phyloP scores from a whole-genome alignment of 148 eudicot genomes.

The Rhododendron ferrugineum region DNA sequence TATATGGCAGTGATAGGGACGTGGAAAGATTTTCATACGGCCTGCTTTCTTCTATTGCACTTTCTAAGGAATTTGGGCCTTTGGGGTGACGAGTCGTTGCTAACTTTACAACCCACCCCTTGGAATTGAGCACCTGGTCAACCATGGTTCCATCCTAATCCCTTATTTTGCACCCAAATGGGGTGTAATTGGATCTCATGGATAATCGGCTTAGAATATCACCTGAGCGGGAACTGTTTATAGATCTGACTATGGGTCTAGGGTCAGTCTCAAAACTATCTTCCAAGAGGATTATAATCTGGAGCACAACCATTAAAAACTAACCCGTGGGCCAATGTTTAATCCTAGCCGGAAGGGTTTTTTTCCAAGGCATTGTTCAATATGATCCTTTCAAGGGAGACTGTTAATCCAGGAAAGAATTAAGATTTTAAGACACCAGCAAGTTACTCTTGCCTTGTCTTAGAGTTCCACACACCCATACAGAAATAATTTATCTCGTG shows the following conservation, averaged over 20 bases:
- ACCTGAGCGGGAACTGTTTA: not conserved
- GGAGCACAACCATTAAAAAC: not conserved
- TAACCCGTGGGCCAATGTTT: not conserved
- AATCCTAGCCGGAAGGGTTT: not conserved
- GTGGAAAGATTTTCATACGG: not conserved
- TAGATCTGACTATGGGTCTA: not conserved
- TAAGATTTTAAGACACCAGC: not conserved
- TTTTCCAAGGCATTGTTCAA: not conserved
- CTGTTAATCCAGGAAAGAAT: not conserved
- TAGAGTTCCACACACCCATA: too few relatives aligned
- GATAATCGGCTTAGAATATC: not conserved
- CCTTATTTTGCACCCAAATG: not conserved
- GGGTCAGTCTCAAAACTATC: not conserved
- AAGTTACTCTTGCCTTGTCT: not conserved
- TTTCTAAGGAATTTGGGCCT: not conserved
- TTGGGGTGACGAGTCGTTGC: not conserved
- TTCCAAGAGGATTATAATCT: not conserved
- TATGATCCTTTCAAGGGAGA: not conserved
- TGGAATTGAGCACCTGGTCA: not conserved
- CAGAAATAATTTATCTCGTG: too few relatives aligned
- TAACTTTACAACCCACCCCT: not conserved
- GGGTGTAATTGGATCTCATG: not conserved
- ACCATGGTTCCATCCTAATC: not conserved
- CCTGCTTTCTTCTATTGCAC: not conserved
- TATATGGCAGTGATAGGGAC: not conserved